Evolutionary conservation across 2,329 filamentous ascomycete species (phyloP).

Genomic region (Arthroderma uncinatum): DNA sequence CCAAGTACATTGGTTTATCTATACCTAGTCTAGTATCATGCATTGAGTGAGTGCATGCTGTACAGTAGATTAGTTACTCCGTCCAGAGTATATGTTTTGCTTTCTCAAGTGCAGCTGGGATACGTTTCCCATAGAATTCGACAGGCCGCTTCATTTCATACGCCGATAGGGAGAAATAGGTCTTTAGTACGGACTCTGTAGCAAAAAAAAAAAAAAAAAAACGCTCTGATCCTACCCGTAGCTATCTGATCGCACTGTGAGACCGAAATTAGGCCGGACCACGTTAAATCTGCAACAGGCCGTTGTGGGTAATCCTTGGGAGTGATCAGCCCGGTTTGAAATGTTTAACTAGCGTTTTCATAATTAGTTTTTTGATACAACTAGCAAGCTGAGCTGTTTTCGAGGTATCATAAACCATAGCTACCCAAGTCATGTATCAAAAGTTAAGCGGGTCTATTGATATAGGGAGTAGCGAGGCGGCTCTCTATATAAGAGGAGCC

Average conservation of each 20-base stretch:
- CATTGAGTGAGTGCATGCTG: too few species aligned
- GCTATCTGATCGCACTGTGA: background rate
- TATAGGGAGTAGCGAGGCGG: background rate
- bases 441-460: background rate
- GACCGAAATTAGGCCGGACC: background rate
- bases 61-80: too few species aligned
- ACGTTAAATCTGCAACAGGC: background rate
- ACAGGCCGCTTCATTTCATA: background rate
- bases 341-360: background rate
- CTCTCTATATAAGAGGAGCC: background rate
- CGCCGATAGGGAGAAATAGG: background rate
- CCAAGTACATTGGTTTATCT: too few species aligned
- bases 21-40: too few species aligned
- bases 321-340: background rate
- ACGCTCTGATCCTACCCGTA: background rate
- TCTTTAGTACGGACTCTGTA: too few species aligned
- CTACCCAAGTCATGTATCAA: background rate
- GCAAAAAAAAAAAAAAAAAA: background rate
- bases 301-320: background rate
- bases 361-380: constrained; percentile 1
- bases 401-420: constrained; percentile 2
- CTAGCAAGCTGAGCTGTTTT: background rate
- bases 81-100: too few species aligned
- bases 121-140: too few species aligned
- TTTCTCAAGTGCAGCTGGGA: too few species aligned